Evolutionary conservation across 2,329 filamentous ascomycete genomes (phyloP).

Genomic region (Sclerotinia nivalis): DNA sequence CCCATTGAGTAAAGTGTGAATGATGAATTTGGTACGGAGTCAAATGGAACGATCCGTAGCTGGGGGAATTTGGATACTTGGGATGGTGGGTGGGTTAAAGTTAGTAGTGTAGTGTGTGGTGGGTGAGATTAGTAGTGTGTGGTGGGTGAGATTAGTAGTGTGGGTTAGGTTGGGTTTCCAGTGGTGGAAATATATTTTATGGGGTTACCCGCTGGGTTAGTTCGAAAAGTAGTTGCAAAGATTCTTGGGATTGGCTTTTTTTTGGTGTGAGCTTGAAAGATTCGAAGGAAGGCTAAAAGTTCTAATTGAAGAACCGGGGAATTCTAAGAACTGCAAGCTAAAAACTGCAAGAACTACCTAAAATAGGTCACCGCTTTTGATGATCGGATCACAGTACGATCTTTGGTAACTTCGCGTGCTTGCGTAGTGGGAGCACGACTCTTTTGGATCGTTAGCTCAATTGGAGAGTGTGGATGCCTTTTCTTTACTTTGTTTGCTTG

Average conservation of each 20-base stretch:
- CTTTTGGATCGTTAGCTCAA: neutral
- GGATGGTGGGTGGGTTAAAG: too few species aligned
- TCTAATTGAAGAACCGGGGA: too few species aligned
- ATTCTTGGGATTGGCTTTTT: neutral
- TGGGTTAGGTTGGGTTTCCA: too few species aligned
- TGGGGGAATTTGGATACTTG: too few species aligned
- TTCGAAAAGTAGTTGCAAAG: neutral
- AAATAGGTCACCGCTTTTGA: slow-evolving; percentile 17
- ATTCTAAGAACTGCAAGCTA: neutral
- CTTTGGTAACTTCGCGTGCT: neutral
- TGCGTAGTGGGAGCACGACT: neutral
- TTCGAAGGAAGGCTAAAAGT: neutral
- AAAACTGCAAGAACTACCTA: neutral
- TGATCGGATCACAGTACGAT: slow-evolving; percentile 17
- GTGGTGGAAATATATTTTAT: neutral
- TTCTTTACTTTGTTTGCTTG: neutral
- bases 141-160: too few species aligned
- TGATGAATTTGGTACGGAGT: neutral
- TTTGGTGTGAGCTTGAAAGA: neutral
- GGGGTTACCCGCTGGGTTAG: neutral
- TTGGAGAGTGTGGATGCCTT: neutral
- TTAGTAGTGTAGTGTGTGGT: neutral
- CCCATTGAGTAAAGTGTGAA: too few species aligned
- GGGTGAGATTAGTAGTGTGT: too few species aligned
- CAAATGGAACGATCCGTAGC: neutral